A percentile compares a stretch with the other conserved stretches of the same genome.
These are phyloP conservation scores for Erythrobasidium hasegawianum DNA, from an alignment of 1,284 basidiomycete species.

Conservation along the genomic window DNA sequence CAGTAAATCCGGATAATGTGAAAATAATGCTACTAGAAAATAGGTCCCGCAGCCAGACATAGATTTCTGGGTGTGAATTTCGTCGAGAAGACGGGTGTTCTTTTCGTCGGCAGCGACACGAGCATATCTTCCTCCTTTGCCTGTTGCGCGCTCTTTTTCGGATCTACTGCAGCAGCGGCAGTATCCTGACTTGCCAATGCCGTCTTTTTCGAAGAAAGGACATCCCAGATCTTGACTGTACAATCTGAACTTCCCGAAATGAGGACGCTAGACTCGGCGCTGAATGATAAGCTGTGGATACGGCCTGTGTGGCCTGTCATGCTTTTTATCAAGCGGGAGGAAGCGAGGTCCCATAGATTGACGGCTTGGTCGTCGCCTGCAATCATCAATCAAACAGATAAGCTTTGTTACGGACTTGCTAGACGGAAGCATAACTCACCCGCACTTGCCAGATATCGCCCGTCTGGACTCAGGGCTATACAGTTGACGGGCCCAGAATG, in stretches of 20 bases:
- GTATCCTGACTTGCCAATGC: conserved; percentile 46
- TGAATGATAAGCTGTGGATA: conserved; percentile 86
- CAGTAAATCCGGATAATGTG: no score
- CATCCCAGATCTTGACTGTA: conserved; percentile 96
- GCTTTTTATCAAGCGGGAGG: conserved; percentile 88
- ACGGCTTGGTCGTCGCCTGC: conserved; percentile 82
- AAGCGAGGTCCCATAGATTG: conserved; percentile 93
- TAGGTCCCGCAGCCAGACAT: conserved; percentile 74
- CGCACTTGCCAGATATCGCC: conserved; percentile 85
- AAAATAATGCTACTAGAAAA: conserved; percentile 10
- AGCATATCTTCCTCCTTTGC: conserved; percentile 61
- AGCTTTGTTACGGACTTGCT: no score
- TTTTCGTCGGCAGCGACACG: conserved; percentile 88
- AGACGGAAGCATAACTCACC: conserved; percentile 45
- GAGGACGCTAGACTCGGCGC: conserved; percentile 81
- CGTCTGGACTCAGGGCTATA: conserved; percentile 87
- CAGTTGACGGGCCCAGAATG: conserved; percentile 87
- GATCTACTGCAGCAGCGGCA: conserved; percentile 45
- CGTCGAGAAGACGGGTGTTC: conserved; percentile 84
- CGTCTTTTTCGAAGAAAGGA: conserved; percentile 55
- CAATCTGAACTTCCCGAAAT: conserved; percentile 87
- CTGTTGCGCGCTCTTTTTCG: conserved; percentile 54
- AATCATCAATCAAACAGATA: no score
- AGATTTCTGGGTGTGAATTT: conserved; percentile 93
- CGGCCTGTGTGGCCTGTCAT: conserved; percentile 91